Percentiles rank a stretch among this genome's conserved stretches.
phyloP scores from a whole-genome alignment of 345 rosid genomes.

The Toxicodendron radicans region DNA sequence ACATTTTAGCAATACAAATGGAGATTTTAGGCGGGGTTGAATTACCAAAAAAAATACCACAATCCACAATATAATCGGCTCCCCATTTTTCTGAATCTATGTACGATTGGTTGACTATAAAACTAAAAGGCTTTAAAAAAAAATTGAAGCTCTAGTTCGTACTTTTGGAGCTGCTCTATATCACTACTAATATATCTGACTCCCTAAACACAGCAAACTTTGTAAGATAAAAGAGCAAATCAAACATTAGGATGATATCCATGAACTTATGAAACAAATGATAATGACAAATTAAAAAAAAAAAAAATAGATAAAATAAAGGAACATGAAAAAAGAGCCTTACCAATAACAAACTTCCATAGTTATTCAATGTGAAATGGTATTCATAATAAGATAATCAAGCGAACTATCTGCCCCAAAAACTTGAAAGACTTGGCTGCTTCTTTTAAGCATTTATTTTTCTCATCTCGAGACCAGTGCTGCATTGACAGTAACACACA shows the following conservation, averaged over 20 bases:
- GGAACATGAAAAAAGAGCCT: background rate
- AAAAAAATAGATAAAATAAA: too few species aligned
- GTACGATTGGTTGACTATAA: background rate
- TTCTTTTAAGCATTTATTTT: constrained; percentile 82
- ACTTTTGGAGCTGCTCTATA: background rate
- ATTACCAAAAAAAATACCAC: too few species aligned
- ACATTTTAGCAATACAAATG: background rate
- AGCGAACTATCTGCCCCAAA: constrained; percentile 81
- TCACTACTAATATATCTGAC: background rate
- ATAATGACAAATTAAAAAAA: background rate
- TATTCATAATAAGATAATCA: constrained; percentile 52
- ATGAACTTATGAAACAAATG: background rate
- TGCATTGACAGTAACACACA: constrained; percentile 32
- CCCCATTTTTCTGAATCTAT: background rate
- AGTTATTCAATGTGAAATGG: constrained; percentile 2
- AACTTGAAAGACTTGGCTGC: constrained; percentile 67
- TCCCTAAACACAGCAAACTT: too few species aligned
- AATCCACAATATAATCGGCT: background rate
- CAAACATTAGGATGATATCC: background rate
- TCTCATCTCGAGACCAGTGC: constrained; percentile 84
- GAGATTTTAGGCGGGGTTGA: background rate
- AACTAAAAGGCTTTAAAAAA: background rate
- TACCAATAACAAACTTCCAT: background rate
- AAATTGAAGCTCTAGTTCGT: background rate
- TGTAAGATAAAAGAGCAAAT: background rate